These are phyloP conservation scores for Colletotrichum nymphaeae DNA, from an alignment of 2,329 filamentous ascomycete species.

Conservation along the genomic window DNA sequence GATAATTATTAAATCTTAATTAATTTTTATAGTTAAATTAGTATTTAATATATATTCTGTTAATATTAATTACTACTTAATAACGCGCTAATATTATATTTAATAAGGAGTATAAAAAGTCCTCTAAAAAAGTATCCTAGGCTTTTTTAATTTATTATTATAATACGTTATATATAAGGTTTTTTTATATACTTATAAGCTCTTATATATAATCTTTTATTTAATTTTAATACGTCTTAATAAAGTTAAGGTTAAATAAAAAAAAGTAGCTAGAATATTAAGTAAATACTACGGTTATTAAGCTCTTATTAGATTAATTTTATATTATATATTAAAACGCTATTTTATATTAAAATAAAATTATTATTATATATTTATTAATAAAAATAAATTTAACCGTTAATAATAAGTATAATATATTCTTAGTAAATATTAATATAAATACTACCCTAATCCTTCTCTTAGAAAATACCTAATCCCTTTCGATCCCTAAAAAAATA, in stretches of 20 bases:
- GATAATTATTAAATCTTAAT: too few relatives aligned
- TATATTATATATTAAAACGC: neutral
- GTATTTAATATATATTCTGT: too few relatives aligned
- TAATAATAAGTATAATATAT: neutral
- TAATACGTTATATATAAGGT: neutral
- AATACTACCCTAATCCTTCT: neutral
- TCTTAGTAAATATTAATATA: neutral
- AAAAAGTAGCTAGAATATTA: neutral
- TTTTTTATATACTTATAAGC: neutral
- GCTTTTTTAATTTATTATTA: neutral
- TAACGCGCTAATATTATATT: neutral
- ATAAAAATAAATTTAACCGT: neutral
- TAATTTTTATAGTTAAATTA: too few relatives aligned
- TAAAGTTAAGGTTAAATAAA: neutral
- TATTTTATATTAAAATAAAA: conserved; percentile 2
- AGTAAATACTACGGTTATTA: neutral
- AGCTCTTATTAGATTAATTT: neutral
- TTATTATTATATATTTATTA: neutral
- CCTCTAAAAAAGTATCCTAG: neutral
- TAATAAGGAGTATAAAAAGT: neutral
- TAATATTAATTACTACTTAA: neutral
- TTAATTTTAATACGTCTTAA: neutral
- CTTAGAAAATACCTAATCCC: neutral
- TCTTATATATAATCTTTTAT: conserved; percentile 11
- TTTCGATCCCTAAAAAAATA: neutral